Percentiles rank a stretch among this genome's conserved stretches.
phyloP scores from a whole-genome alignment of 2,329 filamentous ascomycete genomes.

The Fonsecaea erecta region DNA sequence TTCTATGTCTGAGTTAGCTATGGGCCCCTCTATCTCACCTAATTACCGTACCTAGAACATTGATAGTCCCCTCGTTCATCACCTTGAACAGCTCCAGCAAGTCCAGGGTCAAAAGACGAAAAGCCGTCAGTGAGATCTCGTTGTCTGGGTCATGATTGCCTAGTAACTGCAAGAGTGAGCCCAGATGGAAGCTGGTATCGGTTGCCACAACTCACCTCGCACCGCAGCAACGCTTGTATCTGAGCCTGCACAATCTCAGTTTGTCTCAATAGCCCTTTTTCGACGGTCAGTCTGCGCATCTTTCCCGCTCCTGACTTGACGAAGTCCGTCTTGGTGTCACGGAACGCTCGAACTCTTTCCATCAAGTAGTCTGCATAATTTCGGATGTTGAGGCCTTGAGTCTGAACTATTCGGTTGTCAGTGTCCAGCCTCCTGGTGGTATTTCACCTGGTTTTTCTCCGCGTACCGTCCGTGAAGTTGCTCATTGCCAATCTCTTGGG shows the following conservation, averaged over 20 bases:
- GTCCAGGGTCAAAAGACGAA: conserved; percentile 87
- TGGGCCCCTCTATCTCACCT: conserved; percentile 24
- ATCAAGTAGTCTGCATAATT: conserved; percentile 87
- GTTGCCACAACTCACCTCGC: conserved; percentile 68
- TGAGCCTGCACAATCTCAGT: conserved; percentile 90
- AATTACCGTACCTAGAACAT: conserved; percentile 75
- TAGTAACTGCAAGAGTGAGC: conserved; percentile 66
- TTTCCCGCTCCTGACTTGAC: conserved; percentile 81
- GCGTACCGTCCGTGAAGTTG: conserved; percentile 85
- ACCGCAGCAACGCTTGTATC: conserved; percentile 82
- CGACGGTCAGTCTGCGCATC: conserved; percentile 82
- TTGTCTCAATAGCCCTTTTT: conserved; percentile 89
- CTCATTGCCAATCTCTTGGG: conserved; percentile 84
- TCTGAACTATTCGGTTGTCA: conserved; percentile 70
- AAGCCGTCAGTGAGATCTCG: conserved; percentile 93
- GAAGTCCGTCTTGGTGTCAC: conserved; percentile 85
- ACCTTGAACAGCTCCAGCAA: conserved; percentile 88
- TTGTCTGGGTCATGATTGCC: conserved; percentile 83
- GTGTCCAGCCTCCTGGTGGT: not conserved
- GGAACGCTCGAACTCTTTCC: conserved; percentile 79
- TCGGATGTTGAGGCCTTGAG: conserved; percentile 91
- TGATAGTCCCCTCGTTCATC: conserved; percentile 96
- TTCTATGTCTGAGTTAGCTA: conserved; percentile 57
- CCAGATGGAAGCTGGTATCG: not conserved
- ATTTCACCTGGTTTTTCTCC: not conserved